phyloP scores from a whole-genome alignment of 495 filamentous ascomycete species.

The Hypoxylon subgilvum region DNA sequence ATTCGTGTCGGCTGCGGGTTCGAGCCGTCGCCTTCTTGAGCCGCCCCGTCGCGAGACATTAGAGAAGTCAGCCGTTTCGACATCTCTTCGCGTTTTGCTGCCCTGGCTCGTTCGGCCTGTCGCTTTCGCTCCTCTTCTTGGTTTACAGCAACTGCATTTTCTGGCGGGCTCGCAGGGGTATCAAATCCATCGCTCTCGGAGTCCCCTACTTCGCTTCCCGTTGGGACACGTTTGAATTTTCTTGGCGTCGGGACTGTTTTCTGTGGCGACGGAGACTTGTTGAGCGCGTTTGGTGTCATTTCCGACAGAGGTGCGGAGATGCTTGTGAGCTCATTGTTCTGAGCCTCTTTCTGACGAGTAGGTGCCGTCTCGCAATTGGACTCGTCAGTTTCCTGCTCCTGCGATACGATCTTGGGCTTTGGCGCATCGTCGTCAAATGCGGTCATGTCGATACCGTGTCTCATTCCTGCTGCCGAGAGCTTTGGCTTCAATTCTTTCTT shows the following conservation, averaged over 20 bases:
- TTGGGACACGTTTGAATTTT: constrained; percentile 25
- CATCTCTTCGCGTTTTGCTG: constrained; percentile 33
- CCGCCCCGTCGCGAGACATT: constrained; percentile 26
- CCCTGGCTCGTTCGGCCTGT: constrained; percentile 33
- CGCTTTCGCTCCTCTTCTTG: constrained; percentile 30
- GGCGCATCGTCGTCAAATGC: constrained; percentile 34
- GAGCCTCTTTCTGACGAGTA: constrained; percentile 39
- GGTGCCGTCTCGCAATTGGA: constrained; percentile 40
- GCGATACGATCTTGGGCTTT: neutral
- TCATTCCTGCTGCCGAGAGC: constrained; percentile 9
- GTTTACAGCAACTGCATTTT: constrained; percentile 26
- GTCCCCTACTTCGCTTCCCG: constrained; percentile 51
- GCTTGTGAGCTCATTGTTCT: constrained; percentile 22
- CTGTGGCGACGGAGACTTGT: constrained; percentile 40
- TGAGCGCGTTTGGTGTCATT: constrained; percentile 45
- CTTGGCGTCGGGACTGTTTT: constrained; percentile 9
- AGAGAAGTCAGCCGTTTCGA: constrained; percentile 38
- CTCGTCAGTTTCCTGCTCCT: constrained; percentile 11
- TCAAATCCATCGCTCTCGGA: constrained; percentile 46
- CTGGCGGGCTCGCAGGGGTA: constrained; percentile 1
- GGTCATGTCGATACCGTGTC: constrained; percentile 40
- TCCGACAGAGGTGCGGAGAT: constrained; percentile 46
- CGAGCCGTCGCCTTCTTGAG: constrained; percentile 15
- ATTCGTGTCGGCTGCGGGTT: constrained; percentile 32
- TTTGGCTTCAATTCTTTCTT: constrained; percentile 7